Evolutionary conservation across 345 rosid species (phyloP), one percentile per base, ranked within the genome.

Genomic region (Citropsis articulata): DNA sequence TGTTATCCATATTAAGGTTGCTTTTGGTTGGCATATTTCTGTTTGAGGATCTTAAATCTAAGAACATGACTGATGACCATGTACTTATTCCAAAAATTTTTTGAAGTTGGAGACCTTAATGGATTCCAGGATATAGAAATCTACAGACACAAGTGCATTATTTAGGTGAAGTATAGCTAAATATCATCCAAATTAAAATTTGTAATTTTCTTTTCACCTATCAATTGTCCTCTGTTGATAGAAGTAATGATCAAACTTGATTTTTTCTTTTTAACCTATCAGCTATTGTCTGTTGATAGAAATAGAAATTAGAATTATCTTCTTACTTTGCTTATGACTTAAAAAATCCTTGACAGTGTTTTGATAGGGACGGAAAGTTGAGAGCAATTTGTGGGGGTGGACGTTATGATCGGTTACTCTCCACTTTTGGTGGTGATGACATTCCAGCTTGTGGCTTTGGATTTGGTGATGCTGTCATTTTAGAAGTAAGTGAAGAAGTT

Each of bases 361-460:
- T 95, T 67, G 98, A 93, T 82, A 90, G 94, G 48, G 88, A 87
- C 70, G 93, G 97, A 72, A 92, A 92, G 86, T 77, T 93, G 81
- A 85, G 98, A 87, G 98, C 99, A 77, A 92, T 95, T 76, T 92
- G 99, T 71, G 98, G 99, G 25, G 97, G 99, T 40, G 98, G 99
- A 65, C 86, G 95, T 78, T 93, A 95, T 71, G 98, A 95, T 81
- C 85, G 81, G 59, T 83, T 95, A 77, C 92, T 93, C 71, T 94
- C 96, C 25, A 92, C 98, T 9, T 95, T 87, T 86, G 99, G 99
- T 30, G 97, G 97, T 79, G 97, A 92, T 82, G 98, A 93, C 83
- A 55, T 89, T 75, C 98, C 99, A 45, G 99, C 98, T 59, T 95
- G 99, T 84, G 99, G 99, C 77, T 95, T 95, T 84, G 98, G 98